Evolutionary conservation across 352 stramenopile genomes (phyloP).

Genomic region (Globisporangium spinosum): DNA sequence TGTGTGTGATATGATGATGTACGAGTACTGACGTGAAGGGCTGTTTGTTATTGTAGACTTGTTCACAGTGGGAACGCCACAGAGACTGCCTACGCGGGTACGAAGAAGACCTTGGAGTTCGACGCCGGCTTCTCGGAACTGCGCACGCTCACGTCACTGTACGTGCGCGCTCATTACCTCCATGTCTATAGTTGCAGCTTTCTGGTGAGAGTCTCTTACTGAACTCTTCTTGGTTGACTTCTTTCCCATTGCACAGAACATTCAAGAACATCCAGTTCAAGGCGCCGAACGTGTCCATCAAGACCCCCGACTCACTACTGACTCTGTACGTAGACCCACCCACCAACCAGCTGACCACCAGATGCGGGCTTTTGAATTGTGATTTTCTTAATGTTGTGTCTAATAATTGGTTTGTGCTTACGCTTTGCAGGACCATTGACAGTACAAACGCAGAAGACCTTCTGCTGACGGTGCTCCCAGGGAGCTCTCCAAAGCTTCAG

Average conservation of each 20-base stretch:
- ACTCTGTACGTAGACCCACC: conserved; percentile 21
- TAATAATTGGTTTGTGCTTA: neutral
- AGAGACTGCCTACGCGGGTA: neutral
- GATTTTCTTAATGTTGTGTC: too few species aligned
- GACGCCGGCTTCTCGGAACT: conserved; percentile 21
- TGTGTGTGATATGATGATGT: neutral
- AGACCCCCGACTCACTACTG: conserved; percentile 15
- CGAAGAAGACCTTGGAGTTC: conserved; percentile 6
- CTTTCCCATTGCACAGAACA: conserved; percentile 3
- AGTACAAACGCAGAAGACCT: conserved; percentile 22
- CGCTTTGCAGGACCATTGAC: conserved; percentile 20
- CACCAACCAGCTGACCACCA: neutral
- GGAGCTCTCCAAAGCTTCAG: conserved; percentile 5
- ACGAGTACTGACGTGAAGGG: neutral
- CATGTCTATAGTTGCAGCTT: neutral
- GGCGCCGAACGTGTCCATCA: conserved; percentile 13
- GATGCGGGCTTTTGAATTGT: neutral
- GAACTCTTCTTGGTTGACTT: neutral
- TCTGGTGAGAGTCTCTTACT: neutral
- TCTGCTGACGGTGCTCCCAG: conserved; percentile 11
- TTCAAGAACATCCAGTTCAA: conserved; percentile 30
- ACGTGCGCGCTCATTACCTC: neutral
- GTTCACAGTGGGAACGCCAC: conserved; percentile 18
- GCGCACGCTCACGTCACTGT: conserved; percentile 16
- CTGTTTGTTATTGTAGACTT: conserved; percentile 3